These are phyloP conservation scores for Rhynchosporium secalis DNA, from an alignment of 2,329 filamentous ascomycete genomes.

Conservation along the genomic window DNA sequence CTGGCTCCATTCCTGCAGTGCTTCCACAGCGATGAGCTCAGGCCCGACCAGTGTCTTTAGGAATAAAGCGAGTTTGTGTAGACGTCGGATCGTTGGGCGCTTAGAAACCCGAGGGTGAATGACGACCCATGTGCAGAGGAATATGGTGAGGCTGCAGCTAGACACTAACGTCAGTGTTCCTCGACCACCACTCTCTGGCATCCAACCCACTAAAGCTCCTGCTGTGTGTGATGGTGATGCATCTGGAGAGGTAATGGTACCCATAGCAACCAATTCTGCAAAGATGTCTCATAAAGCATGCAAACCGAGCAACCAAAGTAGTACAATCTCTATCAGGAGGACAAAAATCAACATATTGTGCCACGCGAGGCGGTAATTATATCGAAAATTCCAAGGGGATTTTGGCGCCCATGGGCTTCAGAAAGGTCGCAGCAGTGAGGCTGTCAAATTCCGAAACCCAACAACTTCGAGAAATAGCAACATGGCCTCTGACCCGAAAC, in stretches of 20 bases:
- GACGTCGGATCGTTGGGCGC: conserved; percentile 18
- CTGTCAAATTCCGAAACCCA: not conserved
- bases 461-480: not conserved
- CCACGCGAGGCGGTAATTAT: not conserved
- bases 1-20: conserved; percentile 41
- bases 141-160: conserved; percentile 35
- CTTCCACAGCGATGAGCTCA: conserved; percentile 41
- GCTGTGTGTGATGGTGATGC: not conserved
- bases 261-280: not conserved
- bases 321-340: not conserved
- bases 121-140: conserved; percentile 42
- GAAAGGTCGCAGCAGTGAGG: not conserved
- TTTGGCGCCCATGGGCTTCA: not conserved
- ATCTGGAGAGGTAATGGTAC: not conserved
- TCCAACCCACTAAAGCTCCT: conserved; percentile 6
- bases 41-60: conserved; percentile 41
- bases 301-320: no score
- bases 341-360: not conserved
- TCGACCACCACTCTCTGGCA: conserved; percentile 13
- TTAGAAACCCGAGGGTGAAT: conserved; percentile 42
- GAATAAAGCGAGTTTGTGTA: conserved; percentile 38
- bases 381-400: not conserved
- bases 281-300: no score
- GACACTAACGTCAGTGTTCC: conserved; percentile 17
- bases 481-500: not conserved